Evolutionary conservation across 345 rosid genomes (phyloP), one percentile per base, ranked within the genome.

Genomic region (Melaleuca quinquenervia): DNA sequence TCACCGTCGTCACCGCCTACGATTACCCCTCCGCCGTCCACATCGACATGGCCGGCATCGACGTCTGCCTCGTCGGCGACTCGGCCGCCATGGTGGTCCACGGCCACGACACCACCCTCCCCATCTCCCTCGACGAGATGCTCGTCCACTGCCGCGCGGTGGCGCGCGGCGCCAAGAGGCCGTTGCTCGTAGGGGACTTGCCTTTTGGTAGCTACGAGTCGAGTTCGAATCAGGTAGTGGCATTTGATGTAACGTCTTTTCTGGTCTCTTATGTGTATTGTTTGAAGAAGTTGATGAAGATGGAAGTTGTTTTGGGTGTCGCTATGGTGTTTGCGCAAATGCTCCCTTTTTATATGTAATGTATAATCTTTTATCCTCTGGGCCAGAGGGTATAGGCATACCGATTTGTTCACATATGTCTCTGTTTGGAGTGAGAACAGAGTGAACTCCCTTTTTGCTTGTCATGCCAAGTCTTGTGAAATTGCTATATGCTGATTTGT

Each of bases 21-120:
- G 98, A 97, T 86, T 97, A 97, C 54, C 98, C 98, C 11, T 93
- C 98, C 1, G 97, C 96, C 3, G 99, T 94, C 85, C 99, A 95
- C 86, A 51, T 97, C 54, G 98, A 97, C 84, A 88, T 90, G 83
- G 97, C 99, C 8, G 99, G 96, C 41, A 93, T 97, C 32, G 98
- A 97, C 85, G 84, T 96, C 80, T 94, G 97, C 87, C 88, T 97
- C 44, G 98, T 96, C 13, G 99, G 99, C 8, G 98, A 97, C 88
- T 95, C 99, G 0, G 98, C 99, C 52, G 87, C 99, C 82, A 97
- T 97, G 99, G 99, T 96, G 50, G 96, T 97, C 83, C 99, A 97
- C 89, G 98, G 99, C 27, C 92, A 95, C 74, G 99, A 95, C 91
- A 97, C 98, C 41, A 97, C 98, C 6, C 97, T 97, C 86, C 99